Conservation (phyloP, 495 filamentous ascomycete species). For the Penicillium flavigenum region DNA sequence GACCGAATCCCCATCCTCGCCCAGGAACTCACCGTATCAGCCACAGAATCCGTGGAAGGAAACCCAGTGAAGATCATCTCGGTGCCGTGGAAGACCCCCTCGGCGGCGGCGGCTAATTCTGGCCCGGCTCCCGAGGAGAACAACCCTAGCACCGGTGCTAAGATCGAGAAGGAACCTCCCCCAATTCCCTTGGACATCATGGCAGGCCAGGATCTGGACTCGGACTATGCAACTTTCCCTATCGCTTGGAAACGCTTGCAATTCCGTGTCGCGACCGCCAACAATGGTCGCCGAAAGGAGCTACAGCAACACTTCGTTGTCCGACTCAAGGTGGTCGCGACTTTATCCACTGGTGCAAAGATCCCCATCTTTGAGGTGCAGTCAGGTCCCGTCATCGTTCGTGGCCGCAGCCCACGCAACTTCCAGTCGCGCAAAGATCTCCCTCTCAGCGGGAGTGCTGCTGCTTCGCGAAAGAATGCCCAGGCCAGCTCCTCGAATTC, state of each 20-base stretch:
- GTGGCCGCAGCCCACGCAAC: slow-evolving; percentile 75
- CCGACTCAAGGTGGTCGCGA: slow-evolving; percentile 70
- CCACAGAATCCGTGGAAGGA: slow-evolving; percentile 87
- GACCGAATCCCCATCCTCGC: slow-evolving; percentile 71
- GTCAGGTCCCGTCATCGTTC: slow-evolving; percentile 74
- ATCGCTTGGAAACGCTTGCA: slow-evolving; percentile 90
- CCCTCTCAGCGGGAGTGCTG: slow-evolving; percentile 67
- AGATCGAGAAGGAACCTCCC: slow-evolving; percentile 63
- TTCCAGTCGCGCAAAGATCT: slow-evolving; percentile 77
- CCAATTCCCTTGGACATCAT: slow-evolving; percentile 72
- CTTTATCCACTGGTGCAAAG: slow-evolving; percentile 66
- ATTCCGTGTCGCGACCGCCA: slow-evolving; percentile 87
- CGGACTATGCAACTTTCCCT: slow-evolving; percentile 75
- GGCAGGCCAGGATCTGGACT: slow-evolving; percentile 72
- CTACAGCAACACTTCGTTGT: slow-evolving; percentile 81
- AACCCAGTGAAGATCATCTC: slow-evolving; percentile 87
- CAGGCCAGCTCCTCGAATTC: slow-evolving; percentile 36
- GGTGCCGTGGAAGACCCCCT: slow-evolving; percentile 86
- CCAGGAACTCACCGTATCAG: slow-evolving; percentile 76
- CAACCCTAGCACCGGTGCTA: slow-evolving; percentile 53
- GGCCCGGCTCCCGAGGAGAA: slow-evolving; percentile 50
- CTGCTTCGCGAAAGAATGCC: slow-evolving; percentile 59
- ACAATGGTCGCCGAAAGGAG: slow-evolving; percentile 75
- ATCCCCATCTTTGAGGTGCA: slow-evolving; percentile 67
- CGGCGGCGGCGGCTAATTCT: slow-evolving; percentile 54